Conservation (phyloP, 768 basidiomycete genomes). For the Exidia glandulosa region DNA sequence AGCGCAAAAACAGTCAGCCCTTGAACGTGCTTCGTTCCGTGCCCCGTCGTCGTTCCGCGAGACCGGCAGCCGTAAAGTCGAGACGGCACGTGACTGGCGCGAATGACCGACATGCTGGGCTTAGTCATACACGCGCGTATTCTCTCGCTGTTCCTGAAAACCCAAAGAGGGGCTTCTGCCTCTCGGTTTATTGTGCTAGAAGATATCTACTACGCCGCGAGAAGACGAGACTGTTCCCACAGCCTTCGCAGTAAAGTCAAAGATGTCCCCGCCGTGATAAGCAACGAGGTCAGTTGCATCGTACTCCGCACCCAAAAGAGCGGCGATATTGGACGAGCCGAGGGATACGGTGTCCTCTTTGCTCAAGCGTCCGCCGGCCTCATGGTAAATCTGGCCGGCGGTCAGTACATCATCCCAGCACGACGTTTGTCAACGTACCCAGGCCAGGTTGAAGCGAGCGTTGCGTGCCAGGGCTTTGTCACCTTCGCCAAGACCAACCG, state of each 20-base stretch:
- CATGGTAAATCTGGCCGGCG: constrained; percentile 5
- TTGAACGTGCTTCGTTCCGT: too few relatives aligned
- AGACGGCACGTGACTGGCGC: too few relatives aligned
- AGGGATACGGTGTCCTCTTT: constrained; percentile 21
- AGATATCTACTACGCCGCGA: too few relatives aligned
- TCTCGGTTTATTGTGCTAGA: too few relatives aligned
- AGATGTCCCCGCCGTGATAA: constrained; percentile 22
- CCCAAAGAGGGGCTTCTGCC: too few relatives aligned
- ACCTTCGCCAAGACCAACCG: constrained; percentile 10
- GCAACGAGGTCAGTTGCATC: constrained; percentile 20
- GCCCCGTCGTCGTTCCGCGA: too few relatives aligned
- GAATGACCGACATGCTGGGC: too few relatives aligned
- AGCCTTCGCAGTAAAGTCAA: constrained; percentile 7
- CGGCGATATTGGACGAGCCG: constrained; percentile 25
- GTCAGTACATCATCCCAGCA: constrained; percentile 20
- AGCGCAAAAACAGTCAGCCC: too few relatives aligned
- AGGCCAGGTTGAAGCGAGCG: constrained; percentile 10
- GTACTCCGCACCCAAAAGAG: constrained; percentile 22
- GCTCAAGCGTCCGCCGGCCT: constrained; percentile 14
- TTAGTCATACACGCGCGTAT: too few relatives aligned
- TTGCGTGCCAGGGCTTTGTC: constrained; percentile 25
- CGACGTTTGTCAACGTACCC: constrained; percentile 11
- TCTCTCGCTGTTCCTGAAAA: too few relatives aligned
- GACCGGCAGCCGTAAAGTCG: too few relatives aligned
- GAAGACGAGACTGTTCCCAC: constrained; percentile 1